phyloP scores from a whole-genome alignment of 2,329 filamentous ascomycete genomes.

The Verticillium isaacii region DNA sequence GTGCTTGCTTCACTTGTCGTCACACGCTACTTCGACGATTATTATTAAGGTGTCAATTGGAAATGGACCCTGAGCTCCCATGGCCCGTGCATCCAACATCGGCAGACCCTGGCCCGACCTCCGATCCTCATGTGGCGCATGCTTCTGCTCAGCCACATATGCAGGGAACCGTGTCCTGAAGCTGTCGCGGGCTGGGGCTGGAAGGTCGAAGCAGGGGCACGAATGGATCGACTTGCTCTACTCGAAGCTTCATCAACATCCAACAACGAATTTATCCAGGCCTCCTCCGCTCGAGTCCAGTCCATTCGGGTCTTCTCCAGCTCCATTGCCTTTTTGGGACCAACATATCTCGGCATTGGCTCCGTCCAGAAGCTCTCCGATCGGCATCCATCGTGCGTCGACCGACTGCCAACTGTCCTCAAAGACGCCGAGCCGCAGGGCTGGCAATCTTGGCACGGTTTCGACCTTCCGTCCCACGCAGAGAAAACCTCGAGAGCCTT shows the following conservation, averaged over 20 bases:
- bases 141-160: background rate
- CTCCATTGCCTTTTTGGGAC: background rate
- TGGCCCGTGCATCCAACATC: background rate
- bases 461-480: background rate
- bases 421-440: background rate
- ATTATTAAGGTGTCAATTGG: background rate
- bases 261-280: background rate
- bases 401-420: background rate
- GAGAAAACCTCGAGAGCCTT: background rate
- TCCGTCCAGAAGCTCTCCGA: background rate
- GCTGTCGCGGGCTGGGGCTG: background rate
- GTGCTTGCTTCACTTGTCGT: background rate
- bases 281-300: background rate
- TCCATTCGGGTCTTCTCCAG: background rate
- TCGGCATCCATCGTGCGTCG: background rate
- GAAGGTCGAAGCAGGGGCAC: background rate
- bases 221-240: background rate
- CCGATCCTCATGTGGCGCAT: background rate
- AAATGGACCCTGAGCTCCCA: background rate
- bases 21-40: background rate
- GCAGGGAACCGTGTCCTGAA: background rate
- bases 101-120: background rate
- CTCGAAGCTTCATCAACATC: background rate
- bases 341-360: background rate
- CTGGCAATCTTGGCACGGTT: background rate